Conservation (phyloP, 495 filamentous ascomycete species). For the Hypoxylon perforatum region DNA sequence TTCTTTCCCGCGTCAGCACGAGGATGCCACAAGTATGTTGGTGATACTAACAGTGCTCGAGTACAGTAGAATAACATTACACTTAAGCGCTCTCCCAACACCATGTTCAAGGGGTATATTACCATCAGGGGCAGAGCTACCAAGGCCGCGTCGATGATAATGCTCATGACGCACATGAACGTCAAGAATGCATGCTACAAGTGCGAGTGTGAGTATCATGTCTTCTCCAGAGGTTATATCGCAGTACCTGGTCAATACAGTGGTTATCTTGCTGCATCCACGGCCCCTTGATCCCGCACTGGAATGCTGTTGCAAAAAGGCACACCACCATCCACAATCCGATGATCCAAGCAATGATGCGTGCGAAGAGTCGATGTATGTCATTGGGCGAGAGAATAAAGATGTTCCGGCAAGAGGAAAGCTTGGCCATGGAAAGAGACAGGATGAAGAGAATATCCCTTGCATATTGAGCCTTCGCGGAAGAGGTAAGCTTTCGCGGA, state of each 20-base stretch:
- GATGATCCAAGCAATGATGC: not conserved
- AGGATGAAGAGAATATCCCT: slow-evolving; percentile 32
- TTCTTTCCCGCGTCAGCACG: slow-evolving; percentile 13
- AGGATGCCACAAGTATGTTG: not conserved
- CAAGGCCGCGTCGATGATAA: not conserved
- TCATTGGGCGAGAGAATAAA: slow-evolving; percentile 15
- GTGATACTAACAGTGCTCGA: not conserved
- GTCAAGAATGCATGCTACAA: too few relatives aligned
- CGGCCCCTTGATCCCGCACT: slow-evolving; percentile 48
- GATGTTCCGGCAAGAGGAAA: slow-evolving; percentile 20
- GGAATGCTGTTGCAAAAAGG: slow-evolving; percentile 50
- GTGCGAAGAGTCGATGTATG: slow-evolving; percentile 5
- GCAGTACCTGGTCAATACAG: slow-evolving; percentile 47
- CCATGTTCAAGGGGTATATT: slow-evolving; percentile 1
- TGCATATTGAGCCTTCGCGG: slow-evolving; percentile 14
- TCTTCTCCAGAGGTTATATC: too few relatives aligned
- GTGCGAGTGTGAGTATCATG: too few relatives aligned
- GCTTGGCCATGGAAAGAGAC: slow-evolving; percentile 24
- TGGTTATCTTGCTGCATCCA: slow-evolving; percentile 48
- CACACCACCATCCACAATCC: slow-evolving; percentile 44
- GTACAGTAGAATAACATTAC: not conserved
- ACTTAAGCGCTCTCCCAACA: not conserved
- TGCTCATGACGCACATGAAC: not conserved
- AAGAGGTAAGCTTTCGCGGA: slow-evolving; percentile 9
- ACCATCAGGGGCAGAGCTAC: not conserved